Base-by-base conservation (phyloP, 129 eudicot genomes). In the Chrysanthemum seticuspe region DNA sequence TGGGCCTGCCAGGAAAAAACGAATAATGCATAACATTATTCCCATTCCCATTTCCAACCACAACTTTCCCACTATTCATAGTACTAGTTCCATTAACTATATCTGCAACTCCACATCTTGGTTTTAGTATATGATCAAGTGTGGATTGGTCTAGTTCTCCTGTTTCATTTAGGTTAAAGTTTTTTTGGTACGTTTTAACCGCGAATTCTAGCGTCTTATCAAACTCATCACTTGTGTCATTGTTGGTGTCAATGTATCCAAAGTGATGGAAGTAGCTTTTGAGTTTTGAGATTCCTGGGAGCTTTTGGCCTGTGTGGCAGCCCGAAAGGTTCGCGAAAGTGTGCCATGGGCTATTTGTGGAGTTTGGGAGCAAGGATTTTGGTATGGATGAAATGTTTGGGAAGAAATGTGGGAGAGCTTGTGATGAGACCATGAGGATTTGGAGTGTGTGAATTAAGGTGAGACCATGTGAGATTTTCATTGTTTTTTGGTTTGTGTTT, bases 91-190 rank as follows among this genome's bases (percentile, higher is more conserved):
- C 96, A 45, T 91, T 86, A 45, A 88, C 83, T 23, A 86, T 59
- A 65, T 90, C 97, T 10, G 97, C 71, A 8, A 87, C 89, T 14
- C 97, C 97, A 64, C 97, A 90, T 67, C 97, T 74, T 0, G 97
- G 97, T 34, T 62, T 70, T 2, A 81, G 23, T 76, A 90, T 83
- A 23, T 83, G 90, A 0, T 70, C 59, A 15, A 87, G 31, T 12
- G 97, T 90, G 2, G 71, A 12, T 6, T 78, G 82, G 21, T 90
- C 97, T 11, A 90, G 89, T n/a, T 81, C 76, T 6, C 97, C 94
- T 8, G 94, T 87, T 5, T 66, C 64, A n/a, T 87, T 84, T 50
- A 90, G 70, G 57, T 90, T 90, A 79, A 87, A 90, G 68, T 90
- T 90, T 3, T 14, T 79, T 69, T 87, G 96, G 58, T 90, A 90